phyloP scores from a whole-genome alignment of 306 rosid species.

The Prunus dulcis region DNA sequence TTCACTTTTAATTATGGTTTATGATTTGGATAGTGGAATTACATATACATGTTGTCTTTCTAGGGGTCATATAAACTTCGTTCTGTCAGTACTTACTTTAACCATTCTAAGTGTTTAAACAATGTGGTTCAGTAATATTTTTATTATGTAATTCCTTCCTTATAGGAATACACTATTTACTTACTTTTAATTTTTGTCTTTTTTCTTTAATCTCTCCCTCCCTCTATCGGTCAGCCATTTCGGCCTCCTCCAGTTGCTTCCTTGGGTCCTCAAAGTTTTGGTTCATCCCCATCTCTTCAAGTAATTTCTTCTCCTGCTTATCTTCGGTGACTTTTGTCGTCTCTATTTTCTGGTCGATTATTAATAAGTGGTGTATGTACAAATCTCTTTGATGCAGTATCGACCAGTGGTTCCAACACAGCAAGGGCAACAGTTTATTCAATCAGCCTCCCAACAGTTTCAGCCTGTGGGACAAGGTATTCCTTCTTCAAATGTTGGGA shows the following conservation, averaged over 20 bases:
- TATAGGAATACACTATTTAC: background rate
- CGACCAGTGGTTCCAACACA: constrained; percentile 72
- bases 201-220: background rate
- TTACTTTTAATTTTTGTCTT: background rate
- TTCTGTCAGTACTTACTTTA: background rate
- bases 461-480: constrained; percentile 68
- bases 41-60: background rate
- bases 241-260: constrained; percentile 31
- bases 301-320: constrained; percentile 13
- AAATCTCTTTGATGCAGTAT: constrained; percentile 49
- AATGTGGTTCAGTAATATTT: background rate
- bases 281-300: constrained; percentile 27
- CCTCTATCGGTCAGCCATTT: constrained; percentile 25
- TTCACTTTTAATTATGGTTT: background rate
- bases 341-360: constrained; percentile 7
- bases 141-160: background rate
- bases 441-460: constrained; percentile 66
- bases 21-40: background rate
- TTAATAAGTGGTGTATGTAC: constrained; percentile 18
- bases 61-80: background rate
- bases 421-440: constrained; percentile 68
- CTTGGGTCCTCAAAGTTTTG: constrained; percentile 44
- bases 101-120: background rate
- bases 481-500: constrained; percentile 61
- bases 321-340: constrained; percentile 7